Evolutionary conservation across 1,139 yeast species (phyloP).

Genomic region (Sugiyamaella novakii): DNA sequence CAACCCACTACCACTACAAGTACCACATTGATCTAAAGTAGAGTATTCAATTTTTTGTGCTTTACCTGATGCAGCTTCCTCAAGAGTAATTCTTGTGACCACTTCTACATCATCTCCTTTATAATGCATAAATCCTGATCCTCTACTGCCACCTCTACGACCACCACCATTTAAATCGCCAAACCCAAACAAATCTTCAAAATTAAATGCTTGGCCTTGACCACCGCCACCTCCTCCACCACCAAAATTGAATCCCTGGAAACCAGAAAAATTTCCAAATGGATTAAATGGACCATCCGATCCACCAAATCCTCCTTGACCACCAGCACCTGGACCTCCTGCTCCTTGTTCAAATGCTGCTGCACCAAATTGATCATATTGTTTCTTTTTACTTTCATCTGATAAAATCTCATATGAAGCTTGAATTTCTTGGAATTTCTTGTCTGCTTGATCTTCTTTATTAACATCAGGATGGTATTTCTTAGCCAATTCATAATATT

Average conservation of each 20-base stretch:
- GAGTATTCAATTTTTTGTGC: slow-evolving; percentile 68
- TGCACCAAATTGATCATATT: slow-evolving; percentile 90
- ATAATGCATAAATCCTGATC: slow-evolving; percentile 60
- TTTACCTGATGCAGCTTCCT: slow-evolving; percentile 71
- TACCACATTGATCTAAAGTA: slow-evolving; percentile 72
- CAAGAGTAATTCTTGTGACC: slow-evolving; percentile 69
- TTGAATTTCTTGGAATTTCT: slow-evolving; percentile 87
- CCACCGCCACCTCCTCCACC: slow-evolving; percentile 46
- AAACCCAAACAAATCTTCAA: slow-evolving; percentile 86
- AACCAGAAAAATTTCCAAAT: slow-evolving; percentile 42
- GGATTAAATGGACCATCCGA: slow-evolving; percentile 44
- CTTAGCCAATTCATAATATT: slow-evolving; percentile 90
- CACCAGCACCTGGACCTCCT: slow-evolving; percentile 47
- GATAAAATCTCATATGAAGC: slow-evolving; percentile 91
- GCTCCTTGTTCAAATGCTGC: slow-evolving; percentile 76
- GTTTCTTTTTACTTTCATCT: slow-evolving; percentile 83
- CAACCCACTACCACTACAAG: slow-evolving; percentile 85
- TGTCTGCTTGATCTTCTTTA: slow-evolving; percentile 85
- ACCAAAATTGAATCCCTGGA: slow-evolving; percentile 55
- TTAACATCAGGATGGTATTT: slow-evolving; percentile 96
- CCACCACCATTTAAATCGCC: slow-evolving; percentile 47
- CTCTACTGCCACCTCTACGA: slow-evolving; percentile 37
- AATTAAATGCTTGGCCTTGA: slow-evolving; percentile 52
- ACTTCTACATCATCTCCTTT: slow-evolving; percentile 91
- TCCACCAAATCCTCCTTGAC: slow-evolving; percentile 39